Percentiles rank a stretch among this genome's conserved stretches.
Evolutionary conservation across 2,329 filamentous ascomycete genomes (phyloP).

Genomic region (Penicillium griseofulvum): DNA sequence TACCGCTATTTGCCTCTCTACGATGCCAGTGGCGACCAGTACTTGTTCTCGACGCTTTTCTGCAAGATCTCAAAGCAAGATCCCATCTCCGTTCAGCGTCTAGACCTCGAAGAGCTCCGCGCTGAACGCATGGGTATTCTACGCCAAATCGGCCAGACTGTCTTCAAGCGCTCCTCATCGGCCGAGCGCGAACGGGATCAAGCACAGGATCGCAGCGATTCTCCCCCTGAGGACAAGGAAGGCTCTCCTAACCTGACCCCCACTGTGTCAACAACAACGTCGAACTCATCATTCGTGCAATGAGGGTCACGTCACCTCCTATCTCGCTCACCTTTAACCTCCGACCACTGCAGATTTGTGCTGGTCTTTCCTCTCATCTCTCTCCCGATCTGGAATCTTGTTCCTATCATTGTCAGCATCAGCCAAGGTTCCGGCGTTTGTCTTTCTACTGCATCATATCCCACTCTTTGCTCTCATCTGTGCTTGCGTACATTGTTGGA

Average conservation of each 20-base stretch:
- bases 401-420: constrained; percentile 5
- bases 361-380: not conserved
- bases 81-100: constrained; percentile 43
- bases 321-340: not conserved
- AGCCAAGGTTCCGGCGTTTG: constrained; percentile 9
- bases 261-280: constrained; percentile 35
- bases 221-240: constrained; percentile 33
- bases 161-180: constrained; percentile 45
- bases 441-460: constrained; percentile 14
- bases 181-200: constrained; percentile 38
- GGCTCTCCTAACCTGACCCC: constrained; percentile 36
- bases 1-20: constrained; percentile 89
- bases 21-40: constrained; percentile 85
- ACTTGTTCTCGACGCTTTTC: constrained; percentile 91
- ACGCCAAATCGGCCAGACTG: constrained; percentile 43
- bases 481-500: constrained; percentile 13
- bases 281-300: constrained; percentile 34
- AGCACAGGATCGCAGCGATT: constrained; percentile 30
- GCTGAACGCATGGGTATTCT: constrained; percentile 43
- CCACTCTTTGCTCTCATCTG: constrained; percentile 16
- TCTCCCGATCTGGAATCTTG: not conserved
- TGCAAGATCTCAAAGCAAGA: constrained; percentile 74
- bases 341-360: constrained; percentile 1
- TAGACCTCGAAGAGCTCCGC: constrained; percentile 40
- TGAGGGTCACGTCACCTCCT: constrained; percentile 5